Evolutionary conservation across 768 basidiomycete genomes (phyloP), one percentile per base, ranked within the genome.

Genomic region (Chalciporus chontae): DNA sequence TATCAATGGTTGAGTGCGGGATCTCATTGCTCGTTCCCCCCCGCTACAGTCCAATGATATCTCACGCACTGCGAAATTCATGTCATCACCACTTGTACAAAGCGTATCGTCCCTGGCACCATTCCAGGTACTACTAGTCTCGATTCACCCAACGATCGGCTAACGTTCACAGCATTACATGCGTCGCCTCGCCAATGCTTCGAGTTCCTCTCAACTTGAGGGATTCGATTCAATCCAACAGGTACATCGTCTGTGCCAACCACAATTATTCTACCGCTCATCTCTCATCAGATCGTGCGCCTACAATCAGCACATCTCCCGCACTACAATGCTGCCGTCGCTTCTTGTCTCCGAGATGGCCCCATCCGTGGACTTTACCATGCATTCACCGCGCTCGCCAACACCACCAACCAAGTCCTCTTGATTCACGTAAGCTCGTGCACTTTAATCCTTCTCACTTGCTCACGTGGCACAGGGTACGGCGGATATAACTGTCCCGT

Each of bases 61-160:
- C 52, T 85, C 87, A 26, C 77, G 83, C 17, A 89, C 87, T 0
- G 76, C 81, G 10, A 87, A 84, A 64, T 81, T 89, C 63, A 86
- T 90, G 79, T 87, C 86, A 5, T 82, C 84, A 3, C 86, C 87
- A 0, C 57, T 89, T 13, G 76, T 88, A n/a, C 86, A 88, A 66
- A 71, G 76, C 11, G 57, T 87, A 10, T 77, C 85, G 0, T 77
- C 85, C 11, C 85, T 80, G 57, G 71, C 72, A 17, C 79, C 83
- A 5, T 78, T 83, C 52, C 77, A 78, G 51, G 85, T 87, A 58
- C 49, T 87, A 58, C 49, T 10, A 8, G 42, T 44, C 38, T 47
- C 52, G 18, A 36, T 47, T 13, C 41, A 39, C 32, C 17, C n/a
- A 3, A 8, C 26, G 43, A 37, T 45, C 7, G 9, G 44, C 52